Evolutionary conservation across 805 yeast species (phyloP), one percentile per base, ranked within the genome.

Genomic region (Sungouiella thailandica): DNA sequence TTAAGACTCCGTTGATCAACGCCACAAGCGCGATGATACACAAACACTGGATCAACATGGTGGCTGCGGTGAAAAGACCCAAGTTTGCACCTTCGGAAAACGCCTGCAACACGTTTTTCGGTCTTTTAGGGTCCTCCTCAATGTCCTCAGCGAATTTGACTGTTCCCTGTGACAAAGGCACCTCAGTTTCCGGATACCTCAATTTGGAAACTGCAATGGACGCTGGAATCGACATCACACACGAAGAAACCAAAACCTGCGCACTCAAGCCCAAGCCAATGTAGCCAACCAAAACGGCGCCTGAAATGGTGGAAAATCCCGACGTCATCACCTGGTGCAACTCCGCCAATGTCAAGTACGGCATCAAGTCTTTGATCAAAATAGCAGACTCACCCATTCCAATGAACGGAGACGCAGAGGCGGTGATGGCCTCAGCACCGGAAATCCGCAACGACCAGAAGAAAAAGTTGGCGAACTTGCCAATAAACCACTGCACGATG

Each of bases 171-270:
- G 81, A 68, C 29, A 76, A 44, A 3, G 82, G 65, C 41, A 62
- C 68, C 40, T 77, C 82, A 4, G 72, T 66, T 47, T 77, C 83
- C 11, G 83, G 83, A 41, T 57, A 60, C 50, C 83, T 67, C 40
- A 77, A 61, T 47, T 77, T 77, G 11, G 81, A 71, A 15, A 76
- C 72, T 3, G 81, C 80, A 39, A 77, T 57, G 6, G 80, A 70
- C 24, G 79, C 79, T 5, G 83, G 83, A 50, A 77, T 76, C 2
- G 82, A 76, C 83, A 77, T 77, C 34, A 78, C 78, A 62, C 83
- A 78, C 18, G 80, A 72, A n/a, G 80, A 71, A 12, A 77, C 74
- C 49, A 78, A 62, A 5, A 80, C 81, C 44, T 75, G 79, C 2
- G 83, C 65, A 44, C 73, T 75, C 44, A 78, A 66, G 22, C 83